Conservation (phyloP, 2,329 filamentous ascomycete genomes). For the Claviceps sp. region DNA sequence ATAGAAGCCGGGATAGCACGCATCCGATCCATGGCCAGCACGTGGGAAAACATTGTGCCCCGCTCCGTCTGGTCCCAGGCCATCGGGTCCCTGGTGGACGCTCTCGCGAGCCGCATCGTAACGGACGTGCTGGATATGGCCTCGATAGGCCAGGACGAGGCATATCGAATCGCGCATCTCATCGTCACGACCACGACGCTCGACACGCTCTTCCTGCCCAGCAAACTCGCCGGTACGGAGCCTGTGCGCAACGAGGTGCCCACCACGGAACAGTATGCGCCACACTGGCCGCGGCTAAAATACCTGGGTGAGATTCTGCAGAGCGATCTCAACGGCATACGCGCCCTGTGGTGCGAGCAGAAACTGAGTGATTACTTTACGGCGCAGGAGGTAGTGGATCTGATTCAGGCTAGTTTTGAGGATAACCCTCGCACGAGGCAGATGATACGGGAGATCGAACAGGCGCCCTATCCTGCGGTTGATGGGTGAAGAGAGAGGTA, state of each 20-base stretch:
- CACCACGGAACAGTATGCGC: conserved; percentile 45
- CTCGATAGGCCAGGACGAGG: conserved; percentile 49
- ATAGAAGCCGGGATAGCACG: conserved; percentile 40
- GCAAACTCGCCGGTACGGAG: conserved; percentile 17
- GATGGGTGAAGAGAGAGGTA: background rate
- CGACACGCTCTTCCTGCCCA: conserved; percentile 45
- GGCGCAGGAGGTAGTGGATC: conserved; percentile 45
- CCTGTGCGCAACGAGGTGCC: conserved; percentile 30
- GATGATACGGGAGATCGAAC: conserved; percentile 43
- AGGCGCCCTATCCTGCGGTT: conserved; percentile 29
- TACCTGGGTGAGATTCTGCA: conserved; percentile 52
- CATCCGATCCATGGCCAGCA: conserved; percentile 37
- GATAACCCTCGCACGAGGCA: conserved; percentile 46
- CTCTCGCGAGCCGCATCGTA: conserved; percentile 45
- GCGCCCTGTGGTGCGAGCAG: conserved; percentile 51
- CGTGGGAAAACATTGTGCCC: conserved; percentile 45
- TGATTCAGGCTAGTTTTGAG: conserved; percentile 51
- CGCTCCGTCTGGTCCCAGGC: conserved; percentile 51
- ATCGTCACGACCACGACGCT: conserved; percentile 44
- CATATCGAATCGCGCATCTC: conserved; percentile 45
- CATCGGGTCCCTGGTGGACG: conserved; percentile 44
- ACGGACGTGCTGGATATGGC: conserved; percentile 48
- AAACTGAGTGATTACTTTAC: conserved; percentile 52
- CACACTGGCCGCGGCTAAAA: conserved; percentile 49
- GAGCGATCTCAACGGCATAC: conserved; percentile 51